Evolutionary conservation across 208 protist genomes (phyloP), one percentile per base, ranked within the genome.

Genomic region (Trypanosoma platydactyli): DNA sequence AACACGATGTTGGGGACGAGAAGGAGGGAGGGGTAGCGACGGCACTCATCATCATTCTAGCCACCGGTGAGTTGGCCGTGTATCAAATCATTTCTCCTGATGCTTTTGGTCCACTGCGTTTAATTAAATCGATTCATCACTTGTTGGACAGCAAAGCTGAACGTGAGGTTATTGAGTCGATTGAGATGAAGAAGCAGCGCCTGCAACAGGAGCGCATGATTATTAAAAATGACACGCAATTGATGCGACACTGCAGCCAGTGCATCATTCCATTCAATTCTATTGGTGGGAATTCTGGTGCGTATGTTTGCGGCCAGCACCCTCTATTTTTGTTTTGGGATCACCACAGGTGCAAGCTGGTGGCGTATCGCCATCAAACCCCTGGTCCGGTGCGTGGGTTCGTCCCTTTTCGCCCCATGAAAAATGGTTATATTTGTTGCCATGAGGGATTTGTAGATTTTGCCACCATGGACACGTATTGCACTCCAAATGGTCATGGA

Each of bases 261-360:
- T 85, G 85, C 5, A 74, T 95, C 24, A 53, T 92, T 18, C 41
- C 77, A 18, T 92, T 95, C 54, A 27, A 59, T 25, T 55, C 48
- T 20, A 62, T 92, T 11, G 62, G 67, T 64, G 83, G 83, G 4
- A 54, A 85, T 64, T 24, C 58, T 27, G 91, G 91, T 29, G 60
- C 88, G 11, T 94, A 94, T 71, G 86, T 92, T n/a, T 96, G 91
- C 52, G 91, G 91, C 4, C 80, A 91, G 56, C 76, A 89, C 30
- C 88, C 91, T 0, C 66, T 91, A n/a, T 95, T 95, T 64, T 72
- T 94, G 20, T 45, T 92, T 18, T 87, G 77, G 71, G 71, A 91
- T 57, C 16, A 29, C 7, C 50, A 55, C n/a, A 84, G 55, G 4
- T 77, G 83, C 35, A 68, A 79, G 53, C 83, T 94, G n/a, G 79